A percentile compares a stretch with the other conserved stretches of the same genome.
Conservation (phyloP, 75 land plant genomes). For the Isoetes taiwanensis region DNA sequence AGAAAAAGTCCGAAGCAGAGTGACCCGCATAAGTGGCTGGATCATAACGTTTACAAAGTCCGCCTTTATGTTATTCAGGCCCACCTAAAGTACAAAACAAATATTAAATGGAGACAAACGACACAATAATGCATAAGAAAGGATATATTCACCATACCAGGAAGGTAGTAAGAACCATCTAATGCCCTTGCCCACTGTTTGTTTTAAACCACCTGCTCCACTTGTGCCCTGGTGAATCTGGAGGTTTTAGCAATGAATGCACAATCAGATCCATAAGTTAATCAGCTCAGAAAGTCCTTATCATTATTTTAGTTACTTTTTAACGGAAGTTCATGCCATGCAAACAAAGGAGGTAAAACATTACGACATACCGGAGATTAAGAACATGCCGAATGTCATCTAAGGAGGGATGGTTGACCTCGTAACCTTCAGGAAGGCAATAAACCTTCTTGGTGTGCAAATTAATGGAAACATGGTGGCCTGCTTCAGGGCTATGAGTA, state of each 20-base stretch:
- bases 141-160: neutral
- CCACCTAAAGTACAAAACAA: constrained; percentile 1
- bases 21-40: constrained; percentile 4
- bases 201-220: neutral
- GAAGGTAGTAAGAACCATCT: constrained; percentile 1
- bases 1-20: neutral
- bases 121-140: neutral
- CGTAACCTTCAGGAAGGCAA: constrained; percentile 4
- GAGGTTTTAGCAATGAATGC: neutral
- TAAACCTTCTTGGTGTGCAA: constrained; percentile 6
- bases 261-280: neutral
- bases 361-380: neutral
- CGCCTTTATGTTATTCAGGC: constrained; percentile 2
- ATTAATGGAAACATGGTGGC: neutral
- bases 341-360: too few species aligned
- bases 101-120: too few species aligned
- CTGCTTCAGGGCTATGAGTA: neutral
- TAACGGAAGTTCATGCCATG: too few species aligned
- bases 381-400: constrained; percentile 5
- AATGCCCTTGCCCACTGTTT: constrained; percentile 6
- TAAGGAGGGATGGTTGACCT: neutral
- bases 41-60: constrained; percentile 6
- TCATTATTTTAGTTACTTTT: too few species aligned
- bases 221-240: constrained; percentile 1
- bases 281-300: too few species aligned